Evolutionary conservation across 352 stramenopile genomes (phyloP).

Genomic region (Phytopythium kandeliae): DNA sequence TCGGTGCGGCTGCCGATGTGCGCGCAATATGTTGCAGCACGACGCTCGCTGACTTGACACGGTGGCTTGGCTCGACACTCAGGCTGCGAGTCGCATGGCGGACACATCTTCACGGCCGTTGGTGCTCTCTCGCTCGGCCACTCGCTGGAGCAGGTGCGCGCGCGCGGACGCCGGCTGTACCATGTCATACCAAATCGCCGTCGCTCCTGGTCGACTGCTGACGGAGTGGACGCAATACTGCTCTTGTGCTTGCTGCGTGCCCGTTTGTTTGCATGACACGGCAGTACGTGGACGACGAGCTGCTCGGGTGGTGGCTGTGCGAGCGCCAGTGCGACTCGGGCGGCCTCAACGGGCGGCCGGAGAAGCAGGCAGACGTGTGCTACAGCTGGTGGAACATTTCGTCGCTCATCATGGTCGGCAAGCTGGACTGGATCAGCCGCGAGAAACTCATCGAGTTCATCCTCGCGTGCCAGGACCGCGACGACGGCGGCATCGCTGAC

Average conservation of each 20-base stretch:
- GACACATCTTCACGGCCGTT: slow-evolving; percentile 97
- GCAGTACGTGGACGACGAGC: slow-evolving; percentile 81
- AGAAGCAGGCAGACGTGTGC: slow-evolving; percentile 99
- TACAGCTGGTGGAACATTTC: slow-evolving; percentile 99
- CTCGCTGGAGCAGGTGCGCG: slow-evolving; percentile 45
- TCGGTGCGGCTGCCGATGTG: no score
- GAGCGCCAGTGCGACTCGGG: slow-evolving; percentile 97
- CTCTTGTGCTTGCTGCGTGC: not conserved
- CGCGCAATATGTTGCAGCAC: no score
- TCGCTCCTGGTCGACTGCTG: no score
- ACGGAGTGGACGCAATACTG: not conserved
- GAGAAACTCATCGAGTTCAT: slow-evolving; percentile 93
- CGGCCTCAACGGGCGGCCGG: slow-evolving; percentile 94
- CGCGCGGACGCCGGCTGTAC: no score
- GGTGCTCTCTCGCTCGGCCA: slow-evolving; percentile 91
- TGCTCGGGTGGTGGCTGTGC: slow-evolving; percentile 96
- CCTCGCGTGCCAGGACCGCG: slow-evolving; percentile 94
- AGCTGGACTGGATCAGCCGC: slow-evolving; percentile 94
- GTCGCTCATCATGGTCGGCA: slow-evolving; percentile 93
- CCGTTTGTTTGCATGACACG: no score
- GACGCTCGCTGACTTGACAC: no score
- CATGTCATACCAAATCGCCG: no score
- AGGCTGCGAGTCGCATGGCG: slow-evolving; percentile 97
- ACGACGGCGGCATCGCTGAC: slow-evolving; percentile 98
- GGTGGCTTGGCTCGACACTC: no score